Percentiles rank a stretch among this genome's conserved stretches.
Conservation (phyloP, 345 rosid species). For the Aquilaria sinensis region DNA sequence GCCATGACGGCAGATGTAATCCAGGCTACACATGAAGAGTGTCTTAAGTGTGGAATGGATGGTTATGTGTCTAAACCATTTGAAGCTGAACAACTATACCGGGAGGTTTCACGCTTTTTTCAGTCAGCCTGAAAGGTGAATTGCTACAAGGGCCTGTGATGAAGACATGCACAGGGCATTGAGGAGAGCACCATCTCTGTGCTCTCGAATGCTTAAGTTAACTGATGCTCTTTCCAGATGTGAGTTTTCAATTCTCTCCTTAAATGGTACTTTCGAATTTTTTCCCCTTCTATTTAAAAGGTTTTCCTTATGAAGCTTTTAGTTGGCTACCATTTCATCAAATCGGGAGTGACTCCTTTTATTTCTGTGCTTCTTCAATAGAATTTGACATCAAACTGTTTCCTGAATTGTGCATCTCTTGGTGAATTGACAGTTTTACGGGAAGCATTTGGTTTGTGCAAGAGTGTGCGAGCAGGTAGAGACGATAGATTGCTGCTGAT, state of each 20-base stretch:
- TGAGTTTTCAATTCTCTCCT: slow-evolving; percentile 21
- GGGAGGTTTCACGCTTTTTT: slow-evolving; percentile 72
- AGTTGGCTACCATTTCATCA: no score
- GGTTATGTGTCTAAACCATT: slow-evolving; percentile 95
- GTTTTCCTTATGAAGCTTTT: background rate
- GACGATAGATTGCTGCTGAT: slow-evolving; percentile 16
- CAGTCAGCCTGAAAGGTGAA: slow-evolving; percentile 15
- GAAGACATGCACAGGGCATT: slow-evolving; percentile 9
- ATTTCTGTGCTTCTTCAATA: no score
- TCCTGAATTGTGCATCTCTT: background rate
- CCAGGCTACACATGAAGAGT: slow-evolving; percentile 78
- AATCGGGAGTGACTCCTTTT: no score
- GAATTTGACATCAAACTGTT: no score
- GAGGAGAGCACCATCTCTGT: slow-evolving; percentile 17
- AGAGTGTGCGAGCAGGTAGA: slow-evolving; percentile 24
- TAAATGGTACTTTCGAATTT: background rate
- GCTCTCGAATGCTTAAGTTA: slow-evolving; percentile 10
- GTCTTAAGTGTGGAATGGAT: slow-evolving; percentile 66
- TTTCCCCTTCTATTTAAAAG: background rate
- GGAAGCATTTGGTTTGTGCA: slow-evolving; percentile 20
- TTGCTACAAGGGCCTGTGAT: slow-evolving; percentile 13
- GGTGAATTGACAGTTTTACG: slow-evolving; percentile 10
- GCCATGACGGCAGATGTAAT: slow-evolving; percentile 99
- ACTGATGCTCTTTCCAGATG: slow-evolving; percentile 19
- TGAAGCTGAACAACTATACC: slow-evolving; percentile 77